phyloP scores from a whole-genome alignment of 1,284 basidiomycete genomes.

The Rhodotorula sp. region DNA sequence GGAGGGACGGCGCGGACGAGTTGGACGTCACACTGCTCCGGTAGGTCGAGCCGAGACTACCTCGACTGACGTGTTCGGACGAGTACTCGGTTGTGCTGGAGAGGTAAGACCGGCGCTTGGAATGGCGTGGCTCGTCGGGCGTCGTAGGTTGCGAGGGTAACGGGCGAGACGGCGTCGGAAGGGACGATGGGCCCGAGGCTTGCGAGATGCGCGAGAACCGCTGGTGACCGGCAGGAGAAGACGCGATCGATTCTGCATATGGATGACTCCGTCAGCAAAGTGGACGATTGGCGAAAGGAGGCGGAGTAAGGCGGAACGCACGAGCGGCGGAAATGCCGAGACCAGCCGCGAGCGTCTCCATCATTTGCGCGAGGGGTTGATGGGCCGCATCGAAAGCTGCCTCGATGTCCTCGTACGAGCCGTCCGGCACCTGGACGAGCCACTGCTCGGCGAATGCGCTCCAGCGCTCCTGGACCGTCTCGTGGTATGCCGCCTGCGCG shows the following conservation, averaged over 20 bases:
- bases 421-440: constrained; percentile 13
- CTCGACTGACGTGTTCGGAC: constrained; percentile 5
- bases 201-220: constrained; percentile 10
- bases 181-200: background rate
- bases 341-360: constrained; percentile 35
- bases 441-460: constrained; percentile 30
- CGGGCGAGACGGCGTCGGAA: background rate
- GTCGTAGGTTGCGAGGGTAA: background rate
- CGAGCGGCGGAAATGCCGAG: constrained; percentile 19
- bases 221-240: background rate
- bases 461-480: constrained; percentile 39
- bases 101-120: constrained; percentile 16
- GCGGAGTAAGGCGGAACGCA: constrained; percentile 9
- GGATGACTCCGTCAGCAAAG: background rate
- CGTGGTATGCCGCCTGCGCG: constrained; percentile 46
- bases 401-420: constrained; percentile 10
- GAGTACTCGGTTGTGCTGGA: constrained; percentile 17
- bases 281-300: background rate
- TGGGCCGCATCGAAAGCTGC: constrained; percentile 18
- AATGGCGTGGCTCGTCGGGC: background rate
- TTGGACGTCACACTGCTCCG: constrained; percentile 33
- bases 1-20: constrained; percentile 31
- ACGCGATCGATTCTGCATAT: background rate
- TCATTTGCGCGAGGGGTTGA: constrained; percentile 31
- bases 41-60: constrained; percentile 18